Conservation (phyloP, 2,329 filamentous ascomycete genomes). For the Davidsoniella eucalypti region DNA sequence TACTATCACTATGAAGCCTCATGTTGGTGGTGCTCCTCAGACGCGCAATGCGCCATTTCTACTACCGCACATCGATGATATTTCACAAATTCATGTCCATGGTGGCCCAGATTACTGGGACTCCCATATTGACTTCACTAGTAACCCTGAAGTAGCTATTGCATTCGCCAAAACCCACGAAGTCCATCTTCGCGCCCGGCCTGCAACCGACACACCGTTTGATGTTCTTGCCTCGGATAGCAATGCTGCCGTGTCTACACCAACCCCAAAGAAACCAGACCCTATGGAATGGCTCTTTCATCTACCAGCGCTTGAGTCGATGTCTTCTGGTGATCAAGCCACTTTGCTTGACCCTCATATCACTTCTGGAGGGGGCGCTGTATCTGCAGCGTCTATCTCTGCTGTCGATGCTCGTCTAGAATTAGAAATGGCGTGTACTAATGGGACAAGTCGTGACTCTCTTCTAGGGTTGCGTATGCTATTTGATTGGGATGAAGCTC, state of each 20-base stretch:
- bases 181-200: conserved; percentile 55
- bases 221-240: neutral
- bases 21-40: conserved; percentile 19
- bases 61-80: conserved; percentile 46
- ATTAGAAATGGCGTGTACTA: conserved; percentile 32
- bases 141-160: conserved; percentile 41
- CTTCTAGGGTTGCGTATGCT: conserved; percentile 34
- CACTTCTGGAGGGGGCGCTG: conserved; percentile 30
- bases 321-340: conserved; percentile 49
- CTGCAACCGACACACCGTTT: conserved; percentile 53
- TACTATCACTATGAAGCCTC: conserved; percentile 39
- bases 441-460: conserved; percentile 23
- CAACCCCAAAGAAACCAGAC: conserved; percentile 14
- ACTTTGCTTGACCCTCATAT: conserved; percentile 39
- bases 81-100: conserved; percentile 43
- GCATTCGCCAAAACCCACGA: conserved; percentile 53
- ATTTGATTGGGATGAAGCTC: conserved; percentile 34
- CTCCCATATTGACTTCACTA: conserved; percentile 56
- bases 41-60: conserved; percentile 32
- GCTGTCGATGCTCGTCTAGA: conserved; percentile 56
- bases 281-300: conserved; percentile 63
- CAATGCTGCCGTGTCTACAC: neutral
- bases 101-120: conserved; percentile 61
- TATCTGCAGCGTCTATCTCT: conserved; percentile 17
- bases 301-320: conserved; percentile 35